Base-by-base conservation (phyloP, 1,139 yeast species). In the Scheffersomyces parashehatae region DNA sequence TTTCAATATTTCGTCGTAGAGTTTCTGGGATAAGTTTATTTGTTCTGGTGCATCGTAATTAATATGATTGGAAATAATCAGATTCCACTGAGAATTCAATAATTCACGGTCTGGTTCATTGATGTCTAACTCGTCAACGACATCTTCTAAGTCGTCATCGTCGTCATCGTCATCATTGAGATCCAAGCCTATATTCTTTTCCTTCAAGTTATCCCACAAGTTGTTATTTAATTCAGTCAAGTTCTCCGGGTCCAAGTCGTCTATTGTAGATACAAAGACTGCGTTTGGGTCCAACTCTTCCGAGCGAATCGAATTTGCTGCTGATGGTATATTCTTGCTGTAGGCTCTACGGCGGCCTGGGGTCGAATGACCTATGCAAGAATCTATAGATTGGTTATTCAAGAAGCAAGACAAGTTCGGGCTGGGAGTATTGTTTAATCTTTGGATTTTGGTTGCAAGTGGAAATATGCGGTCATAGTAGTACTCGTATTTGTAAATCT, bases 401-500 rank as follows among this genome's bases (percentile, higher is more conserved):
- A 39, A 13, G 12, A 28, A 41, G 36, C 35, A 38, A 24, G 41
- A 11, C 32, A 44, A 39, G 35, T 45, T 42, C 5, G 55, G 53
- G 28, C 51, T 48, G 3, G 55, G 54, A 10, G 58, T 48, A 42
- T 43, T 48, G 45, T 56, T 57, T 32, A 57, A 47, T 11, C 59
- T 39, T 16, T 50, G 47, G 29, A 41, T 35, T 32, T 44, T 36
- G 38, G 47, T 13, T 44, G 35, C 39, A 11, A 29, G 32, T 2
- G 60, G 58, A 40, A 51, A 48, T 14, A 61, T 48, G 30, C 57
- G 54, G 39, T 60, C 65, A 48, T 57, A 66, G 48, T 54, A 60
- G 52, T 59, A 55, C 39, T 61, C 64, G 55, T 77, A 77, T 41
- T 69, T 70, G 57, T 63, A 75, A 13, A 76, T 71, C 43, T 73